A percentile compares a stretch with the other conserved stretches of the same genome.
Evolutionary conservation across 2,329 filamentous ascomycete genomes (phyloP).

Genomic region (Xylariaceae sp.): DNA sequence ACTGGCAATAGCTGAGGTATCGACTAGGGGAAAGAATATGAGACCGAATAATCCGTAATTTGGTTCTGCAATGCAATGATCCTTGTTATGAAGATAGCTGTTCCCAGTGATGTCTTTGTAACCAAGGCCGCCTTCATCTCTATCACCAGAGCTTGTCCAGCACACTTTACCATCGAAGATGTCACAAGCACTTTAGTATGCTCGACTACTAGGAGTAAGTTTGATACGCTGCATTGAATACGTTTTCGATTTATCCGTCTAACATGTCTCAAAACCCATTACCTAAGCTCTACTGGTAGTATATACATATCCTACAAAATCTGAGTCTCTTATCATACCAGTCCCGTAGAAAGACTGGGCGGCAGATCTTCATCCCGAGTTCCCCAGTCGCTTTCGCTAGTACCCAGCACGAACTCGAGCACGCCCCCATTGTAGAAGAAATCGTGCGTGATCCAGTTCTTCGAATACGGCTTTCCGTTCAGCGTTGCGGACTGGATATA

Average conservation of each 20-base stretch:
- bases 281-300: background rate
- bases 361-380: conserved; percentile 60
- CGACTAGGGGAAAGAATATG: background rate
- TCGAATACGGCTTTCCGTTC: conserved; percentile 58
- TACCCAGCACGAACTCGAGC: conserved; percentile 61
- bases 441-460: conserved; percentile 66
- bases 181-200: no score
- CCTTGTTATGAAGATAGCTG: background rate
- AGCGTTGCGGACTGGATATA: conserved; percentile 64
- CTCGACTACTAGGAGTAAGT: no score
- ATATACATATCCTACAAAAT: background rate
- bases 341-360: conserved; percentile 49
- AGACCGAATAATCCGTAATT: background rate
- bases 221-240: background rate
- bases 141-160: no score
- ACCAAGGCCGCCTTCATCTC: no score
- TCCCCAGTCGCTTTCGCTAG: conserved; percentile 60
- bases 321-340: conserved; percentile 9
- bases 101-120: background rate
- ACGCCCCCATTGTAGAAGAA: conserved; percentile 64
- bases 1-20: background rate
- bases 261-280: background rate
- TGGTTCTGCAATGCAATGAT: background rate
- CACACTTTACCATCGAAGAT: no score
- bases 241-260: background rate